phyloP scores from a whole-genome alignment of 148 eudicot species.

The Persicaria maculosa region DNA sequence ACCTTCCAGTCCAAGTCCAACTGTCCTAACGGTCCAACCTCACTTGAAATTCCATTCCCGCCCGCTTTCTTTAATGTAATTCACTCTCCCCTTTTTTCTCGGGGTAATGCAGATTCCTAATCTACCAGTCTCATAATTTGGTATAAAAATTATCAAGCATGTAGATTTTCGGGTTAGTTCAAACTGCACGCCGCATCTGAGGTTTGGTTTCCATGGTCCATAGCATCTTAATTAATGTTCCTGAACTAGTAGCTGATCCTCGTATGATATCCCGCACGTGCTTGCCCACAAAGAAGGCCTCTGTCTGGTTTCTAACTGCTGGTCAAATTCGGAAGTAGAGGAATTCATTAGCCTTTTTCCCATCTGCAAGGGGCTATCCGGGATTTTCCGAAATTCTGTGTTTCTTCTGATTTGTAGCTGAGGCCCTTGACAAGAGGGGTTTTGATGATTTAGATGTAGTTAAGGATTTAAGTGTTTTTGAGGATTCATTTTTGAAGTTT shows the following conservation, averaged over 20 bases:
- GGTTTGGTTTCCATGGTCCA: too few relatives aligned
- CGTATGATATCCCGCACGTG: slow-evolving; percentile 5
- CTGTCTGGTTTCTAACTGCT: slow-evolving; percentile 9
- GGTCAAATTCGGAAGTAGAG: slow-evolving; percentile 3
- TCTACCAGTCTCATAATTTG: background rate
- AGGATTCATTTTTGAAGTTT: background rate
- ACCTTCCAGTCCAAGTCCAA: slow-evolving; percentile 10
- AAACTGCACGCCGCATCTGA: too few relatives aligned
- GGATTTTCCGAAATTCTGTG: too few relatives aligned
- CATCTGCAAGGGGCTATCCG: background rate
- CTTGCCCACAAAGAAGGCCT: background rate
- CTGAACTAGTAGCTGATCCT: background rate
- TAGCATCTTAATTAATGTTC: background rate
- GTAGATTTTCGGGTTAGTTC: background rate
- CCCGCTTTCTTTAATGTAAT: background rate
- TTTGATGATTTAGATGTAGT: background rate
- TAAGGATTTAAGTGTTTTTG: background rate
- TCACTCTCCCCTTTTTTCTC: too few relatives aligned
- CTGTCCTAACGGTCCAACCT: slow-evolving; percentile 11
- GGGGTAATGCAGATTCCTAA: too few relatives aligned
- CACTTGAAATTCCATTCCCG: background rate
- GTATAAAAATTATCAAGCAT: background rate
- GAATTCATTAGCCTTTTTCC: background rate
- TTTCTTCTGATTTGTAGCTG: slow-evolving; percentile 8
- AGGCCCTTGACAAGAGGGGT: background rate